phyloP scores from a whole-genome alignment of 441 rosid genomes.

The Populus trichocarpa region DNA sequence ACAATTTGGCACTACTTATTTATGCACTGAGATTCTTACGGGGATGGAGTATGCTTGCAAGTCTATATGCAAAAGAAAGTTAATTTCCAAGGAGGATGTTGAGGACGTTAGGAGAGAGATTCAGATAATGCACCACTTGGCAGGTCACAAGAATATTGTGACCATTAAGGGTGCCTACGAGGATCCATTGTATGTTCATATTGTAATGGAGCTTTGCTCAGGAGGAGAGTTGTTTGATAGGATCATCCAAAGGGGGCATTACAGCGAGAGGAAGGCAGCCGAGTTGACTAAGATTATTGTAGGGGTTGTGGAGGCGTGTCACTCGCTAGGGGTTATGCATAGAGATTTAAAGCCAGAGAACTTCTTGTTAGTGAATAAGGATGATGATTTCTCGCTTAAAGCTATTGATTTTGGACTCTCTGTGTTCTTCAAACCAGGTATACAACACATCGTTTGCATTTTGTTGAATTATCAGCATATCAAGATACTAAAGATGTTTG shows the following conservation, averaged over 20 bases:
- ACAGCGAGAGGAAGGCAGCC: constrained; percentile 92
- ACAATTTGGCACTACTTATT: constrained; percentile 89
- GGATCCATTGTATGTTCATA: constrained; percentile 79
- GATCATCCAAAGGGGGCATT: constrained; percentile 93
- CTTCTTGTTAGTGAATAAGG: constrained; percentile 91
- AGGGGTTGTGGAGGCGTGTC: constrained; percentile 94
- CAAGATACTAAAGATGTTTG: background rate
- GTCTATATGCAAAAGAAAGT: constrained; percentile 88
- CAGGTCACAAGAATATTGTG: constrained; percentile 90
- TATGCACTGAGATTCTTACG: constrained; percentile 63
- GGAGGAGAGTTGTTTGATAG: constrained; percentile 96
- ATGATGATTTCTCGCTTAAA: constrained; percentile 94
- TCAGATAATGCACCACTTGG: constrained; percentile 99
- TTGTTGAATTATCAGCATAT: background rate
- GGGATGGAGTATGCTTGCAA: constrained; percentile 83
- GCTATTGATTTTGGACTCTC: constrained; percentile 99
- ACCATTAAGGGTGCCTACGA: constrained; percentile 95
- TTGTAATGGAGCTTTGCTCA: constrained; percentile 93
- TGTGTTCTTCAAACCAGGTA: constrained; percentile 96
- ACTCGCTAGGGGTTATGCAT: constrained; percentile 96
- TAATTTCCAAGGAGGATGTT: constrained; percentile 88
- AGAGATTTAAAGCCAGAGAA: constrained; percentile 96
- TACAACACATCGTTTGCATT: background rate
- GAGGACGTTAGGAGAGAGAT: constrained; percentile 97
- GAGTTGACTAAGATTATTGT: constrained; percentile 87